These are phyloP conservation scores for Blastomyces emzantsi DNA, from an alignment of 2,329 filamentous ascomycete genomes.

Conservation along the genomic window DNA sequence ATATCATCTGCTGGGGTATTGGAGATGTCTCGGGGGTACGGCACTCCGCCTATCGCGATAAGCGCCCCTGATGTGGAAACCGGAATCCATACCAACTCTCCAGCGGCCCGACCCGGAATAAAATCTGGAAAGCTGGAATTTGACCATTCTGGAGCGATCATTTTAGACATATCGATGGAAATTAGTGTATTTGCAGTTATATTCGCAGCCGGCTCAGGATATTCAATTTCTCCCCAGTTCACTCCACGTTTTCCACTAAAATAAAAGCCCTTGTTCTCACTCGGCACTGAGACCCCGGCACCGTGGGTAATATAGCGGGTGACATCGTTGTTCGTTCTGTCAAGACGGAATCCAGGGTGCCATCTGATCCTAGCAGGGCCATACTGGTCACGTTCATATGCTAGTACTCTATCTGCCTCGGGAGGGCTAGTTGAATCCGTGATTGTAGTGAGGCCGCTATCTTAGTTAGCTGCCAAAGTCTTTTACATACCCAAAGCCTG, in stretches of 20 bases:
- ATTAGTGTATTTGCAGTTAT: constrained; percentile 49
- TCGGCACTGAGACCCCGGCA: constrained; percentile 55
- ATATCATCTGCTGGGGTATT: constrained; percentile 5
- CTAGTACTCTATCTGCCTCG: constrained; percentile 36
- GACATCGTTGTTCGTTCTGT: constrained; percentile 38
- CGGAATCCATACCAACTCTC: constrained; percentile 56
- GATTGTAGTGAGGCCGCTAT: constrained; percentile 39
- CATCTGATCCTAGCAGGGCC: constrained; percentile 40
- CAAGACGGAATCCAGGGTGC: constrained; percentile 36
- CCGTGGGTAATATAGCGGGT: constrained; percentile 58
- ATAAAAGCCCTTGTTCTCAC: constrained; percentile 63
- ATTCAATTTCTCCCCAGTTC: constrained; percentile 43
- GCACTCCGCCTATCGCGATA: constrained; percentile 33
- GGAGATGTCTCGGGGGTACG: constrained; percentile 21
- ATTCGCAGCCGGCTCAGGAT: constrained; percentile 26
- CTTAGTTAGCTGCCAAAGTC: neutral
- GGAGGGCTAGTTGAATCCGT: constrained; percentile 35
- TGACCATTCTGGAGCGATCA: constrained; percentile 45
- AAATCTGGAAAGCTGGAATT: constrained; percentile 46
- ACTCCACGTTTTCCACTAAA: constrained; percentile 54
- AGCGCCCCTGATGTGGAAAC: constrained; percentile 31
- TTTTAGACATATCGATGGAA: constrained; percentile 49
- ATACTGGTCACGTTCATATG: constrained; percentile 48
- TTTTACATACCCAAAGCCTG: neutral
- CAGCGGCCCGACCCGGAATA: constrained; percentile 50